Conservation (phyloP, 2,329 filamentous ascomycete species). For the Tolypocladium endophyticum region DNA sequence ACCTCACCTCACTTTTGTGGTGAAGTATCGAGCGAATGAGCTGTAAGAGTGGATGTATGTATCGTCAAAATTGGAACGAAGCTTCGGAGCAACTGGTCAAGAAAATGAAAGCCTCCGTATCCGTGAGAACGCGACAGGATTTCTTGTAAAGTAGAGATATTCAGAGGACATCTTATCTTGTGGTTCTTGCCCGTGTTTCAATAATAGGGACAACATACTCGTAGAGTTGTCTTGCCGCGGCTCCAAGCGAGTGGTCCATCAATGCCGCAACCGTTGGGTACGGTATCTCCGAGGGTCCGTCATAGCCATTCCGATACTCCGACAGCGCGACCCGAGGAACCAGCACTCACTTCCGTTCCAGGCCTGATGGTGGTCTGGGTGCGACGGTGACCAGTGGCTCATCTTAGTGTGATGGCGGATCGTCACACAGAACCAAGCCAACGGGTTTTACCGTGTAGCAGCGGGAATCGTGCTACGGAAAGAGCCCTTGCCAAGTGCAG, state of each 20-base stretch:
- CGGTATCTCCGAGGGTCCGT: background rate
- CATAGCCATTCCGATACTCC: background rate
- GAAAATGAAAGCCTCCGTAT: background rate
- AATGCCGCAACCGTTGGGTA: background rate
- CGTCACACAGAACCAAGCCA: slow-evolving; percentile 1
- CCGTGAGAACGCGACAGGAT: background rate
- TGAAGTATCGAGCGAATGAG: background rate
- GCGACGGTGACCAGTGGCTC: background rate
- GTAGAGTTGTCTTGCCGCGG: background rate
- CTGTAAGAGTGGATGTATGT: background rate
- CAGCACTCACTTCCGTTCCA: background rate
- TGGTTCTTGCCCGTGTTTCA: background rate
- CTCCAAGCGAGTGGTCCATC: background rate
- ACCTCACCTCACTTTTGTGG: background rate
- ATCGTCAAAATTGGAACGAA: background rate
- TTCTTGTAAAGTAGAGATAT: background rate
- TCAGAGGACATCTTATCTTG: background rate
- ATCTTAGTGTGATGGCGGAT: background rate
- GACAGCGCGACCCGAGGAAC: slow-evolving; percentile 3
- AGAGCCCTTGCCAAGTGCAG: slow-evolving; percentile 19
- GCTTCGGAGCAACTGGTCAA: background rate
- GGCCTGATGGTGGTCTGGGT: slow-evolving; percentile 1
- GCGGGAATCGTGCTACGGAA: background rate
- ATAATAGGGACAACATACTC: background rate
- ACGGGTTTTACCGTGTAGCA: background rate